Percentiles rank a stretch among this genome's conserved stretches.
These are phyloP conservation scores for Pythium volutum DNA, from an alignment of 352 stramenopile genomes.

Conservation along the genomic window DNA sequence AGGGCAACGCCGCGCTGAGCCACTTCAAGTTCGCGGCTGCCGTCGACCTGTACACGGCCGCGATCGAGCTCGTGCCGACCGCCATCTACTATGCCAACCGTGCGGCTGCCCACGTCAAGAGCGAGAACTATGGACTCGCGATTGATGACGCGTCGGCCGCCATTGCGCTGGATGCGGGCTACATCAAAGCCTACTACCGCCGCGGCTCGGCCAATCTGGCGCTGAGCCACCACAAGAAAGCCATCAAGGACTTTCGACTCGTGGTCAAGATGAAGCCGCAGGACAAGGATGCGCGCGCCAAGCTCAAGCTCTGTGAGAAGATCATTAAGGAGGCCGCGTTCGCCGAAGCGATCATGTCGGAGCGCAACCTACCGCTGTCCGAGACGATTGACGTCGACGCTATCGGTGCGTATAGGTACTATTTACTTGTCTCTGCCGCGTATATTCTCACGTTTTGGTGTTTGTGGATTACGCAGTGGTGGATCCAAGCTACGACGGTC, in stretches of 20 bases:
- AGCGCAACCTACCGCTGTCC: conserved; percentile 91
- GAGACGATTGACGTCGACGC: conserved; percentile 90
- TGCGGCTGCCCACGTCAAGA: conserved; percentile 96
- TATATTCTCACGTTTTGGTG: background rate
- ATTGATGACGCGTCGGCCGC: conserved; percentile 95
- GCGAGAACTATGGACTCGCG: conserved; percentile 97
- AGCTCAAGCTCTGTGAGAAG: conserved; percentile 97
- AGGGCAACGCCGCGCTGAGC: conserved; percentile 82
- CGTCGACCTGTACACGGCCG: conserved; percentile 87
- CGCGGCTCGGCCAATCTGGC: conserved; percentile 95
- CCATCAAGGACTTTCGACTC: conserved; percentile 96
- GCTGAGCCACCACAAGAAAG: conserved; percentile 96
- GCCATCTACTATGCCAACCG: conserved; percentile 95
- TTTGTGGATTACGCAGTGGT: conserved; percentile 33
- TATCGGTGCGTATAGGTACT: conserved; percentile 37
- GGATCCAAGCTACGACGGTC: conserved; percentile 78
- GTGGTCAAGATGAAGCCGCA: conserved; percentile 95
- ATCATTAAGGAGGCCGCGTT: conserved; percentile 96
- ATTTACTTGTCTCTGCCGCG: background rate
- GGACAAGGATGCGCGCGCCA: conserved; percentile 90
- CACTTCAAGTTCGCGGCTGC: conserved; percentile 82
- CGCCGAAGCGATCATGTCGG: conserved; percentile 94
- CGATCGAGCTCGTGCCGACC: conserved; percentile 85
- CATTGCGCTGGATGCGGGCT: conserved; percentile 92
- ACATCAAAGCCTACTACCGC: conserved; percentile 99